Percentiles rank a stretch among this genome's conserved stretches.
Conservation (phyloP, 176 grass and related monocot genomes). For the Tillandsia leiboldiana region DNA sequence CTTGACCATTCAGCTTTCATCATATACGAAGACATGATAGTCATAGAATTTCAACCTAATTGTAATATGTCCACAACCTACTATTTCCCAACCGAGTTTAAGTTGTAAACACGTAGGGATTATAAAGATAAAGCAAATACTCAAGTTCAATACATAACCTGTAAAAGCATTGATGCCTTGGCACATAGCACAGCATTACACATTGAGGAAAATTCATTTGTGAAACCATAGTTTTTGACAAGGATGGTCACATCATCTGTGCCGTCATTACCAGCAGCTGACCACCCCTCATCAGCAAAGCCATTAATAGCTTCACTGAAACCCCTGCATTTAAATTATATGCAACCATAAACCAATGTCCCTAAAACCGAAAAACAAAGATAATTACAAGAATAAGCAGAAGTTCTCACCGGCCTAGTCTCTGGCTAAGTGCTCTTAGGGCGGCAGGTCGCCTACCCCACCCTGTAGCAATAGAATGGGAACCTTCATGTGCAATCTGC, state of each 20-base stretch:
- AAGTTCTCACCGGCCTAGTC: slow-evolving; percentile 55
- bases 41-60: background rate
- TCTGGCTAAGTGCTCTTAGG: slow-evolving; percentile 81
- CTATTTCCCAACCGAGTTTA: background rate
- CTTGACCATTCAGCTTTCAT: too few relatives aligned
- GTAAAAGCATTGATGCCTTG: slow-evolving; percentile 84
- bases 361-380: background rate
- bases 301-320: slow-evolving; percentile 88
- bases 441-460: slow-evolving; percentile 77
- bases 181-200: slow-evolving; percentile 69
- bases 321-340: slow-evolving; percentile 33
- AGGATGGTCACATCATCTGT: slow-evolving; percentile 69
- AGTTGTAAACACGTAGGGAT: background rate
- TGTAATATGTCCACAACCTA: background rate
- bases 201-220: slow-evolving; percentile 37
- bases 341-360: background rate
- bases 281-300: slow-evolving; percentile 88
- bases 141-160: slow-evolving; percentile 31
- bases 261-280: slow-evolving; percentile 47
- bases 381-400: background rate
- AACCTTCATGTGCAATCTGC: slow-evolving; percentile 66
- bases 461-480: slow-evolving; percentile 43
- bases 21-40: too few relatives aligned
- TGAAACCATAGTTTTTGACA: slow-evolving; percentile 52
- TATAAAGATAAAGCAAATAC: slow-evolving; percentile 2